These are phyloP conservation scores for Diaporthe amygdali DNA, from an alignment of 2,329 filamentous ascomycete genomes.

Conservation along the genomic window DNA sequence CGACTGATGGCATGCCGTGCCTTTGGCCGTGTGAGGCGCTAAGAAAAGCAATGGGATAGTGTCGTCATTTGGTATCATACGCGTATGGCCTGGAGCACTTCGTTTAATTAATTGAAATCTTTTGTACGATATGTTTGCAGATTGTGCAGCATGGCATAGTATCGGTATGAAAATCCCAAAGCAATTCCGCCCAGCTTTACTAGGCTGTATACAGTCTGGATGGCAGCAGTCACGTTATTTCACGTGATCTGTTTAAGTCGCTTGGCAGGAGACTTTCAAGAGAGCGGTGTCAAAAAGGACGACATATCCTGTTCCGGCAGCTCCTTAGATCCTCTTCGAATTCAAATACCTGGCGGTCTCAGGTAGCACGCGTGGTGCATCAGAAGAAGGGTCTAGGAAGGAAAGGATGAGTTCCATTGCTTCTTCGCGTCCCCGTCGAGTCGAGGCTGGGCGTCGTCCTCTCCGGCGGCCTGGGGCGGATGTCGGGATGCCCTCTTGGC, in stretches of 20 bases:
- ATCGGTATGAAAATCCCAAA: no score
- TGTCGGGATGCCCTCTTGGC: background rate
- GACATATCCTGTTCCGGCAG: fast-evolving
- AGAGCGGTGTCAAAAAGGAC: background rate
- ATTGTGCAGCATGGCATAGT: no score
- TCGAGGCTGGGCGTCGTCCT: background rate
- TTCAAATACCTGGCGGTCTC: background rate
- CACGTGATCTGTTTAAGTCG: background rate
- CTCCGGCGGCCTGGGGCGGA: background rate
- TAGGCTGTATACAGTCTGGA: no score
- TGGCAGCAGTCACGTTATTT: background rate
- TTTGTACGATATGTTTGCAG: no score
- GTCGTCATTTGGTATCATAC: background rate
- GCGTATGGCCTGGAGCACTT: no score
- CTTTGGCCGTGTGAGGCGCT: background rate
- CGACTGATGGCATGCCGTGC: no score
- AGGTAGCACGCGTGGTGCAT: no score
- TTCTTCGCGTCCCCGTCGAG: background rate
- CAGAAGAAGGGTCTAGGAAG: fast-evolving
- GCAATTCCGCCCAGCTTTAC: no score
- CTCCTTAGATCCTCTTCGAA: no score
- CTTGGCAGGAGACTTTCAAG: background rate
- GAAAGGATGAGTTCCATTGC: background rate
- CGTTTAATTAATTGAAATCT: no score
- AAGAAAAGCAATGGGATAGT: background rate